Evolutionary conservation across 2,329 filamentous ascomycete genomes (phyloP).

Genomic region (Pestalotiopsis sp.): DNA sequence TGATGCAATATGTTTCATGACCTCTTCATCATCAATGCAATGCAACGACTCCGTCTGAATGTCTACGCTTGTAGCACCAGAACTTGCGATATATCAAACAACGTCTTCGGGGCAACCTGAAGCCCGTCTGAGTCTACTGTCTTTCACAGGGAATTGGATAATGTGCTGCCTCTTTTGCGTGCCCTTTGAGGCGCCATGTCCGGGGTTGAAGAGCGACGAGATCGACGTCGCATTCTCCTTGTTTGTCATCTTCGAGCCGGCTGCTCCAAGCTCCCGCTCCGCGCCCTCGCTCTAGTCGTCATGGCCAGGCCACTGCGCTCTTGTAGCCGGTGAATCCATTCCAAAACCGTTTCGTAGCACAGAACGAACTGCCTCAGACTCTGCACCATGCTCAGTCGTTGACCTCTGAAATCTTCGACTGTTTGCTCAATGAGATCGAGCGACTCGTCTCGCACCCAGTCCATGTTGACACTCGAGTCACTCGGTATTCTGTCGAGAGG

Average conservation of each 20-base stretch:
- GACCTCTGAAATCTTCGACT: conserved; percentile 86
- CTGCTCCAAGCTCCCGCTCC: conserved; percentile 35
- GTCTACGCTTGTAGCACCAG: neutral
- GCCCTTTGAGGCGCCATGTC: neutral
- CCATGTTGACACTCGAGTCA: conserved; percentile 43
- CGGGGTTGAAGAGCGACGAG: neutral
- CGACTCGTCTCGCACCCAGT: conserved; percentile 71
- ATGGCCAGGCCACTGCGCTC: conserved; percentile 29
- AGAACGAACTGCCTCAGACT: conserved; percentile 91
- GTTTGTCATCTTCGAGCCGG: conserved; percentile 15
- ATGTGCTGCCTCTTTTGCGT: neutral
- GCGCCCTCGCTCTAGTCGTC: conserved; percentile 27
- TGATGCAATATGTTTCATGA: conserved; percentile 2
- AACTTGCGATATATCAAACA: neutral
- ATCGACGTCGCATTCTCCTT: neutral
- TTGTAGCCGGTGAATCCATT: conserved; percentile 71
- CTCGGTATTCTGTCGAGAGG: neutral
- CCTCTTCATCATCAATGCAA: neutral
- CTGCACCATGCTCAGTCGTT: conserved; percentile 95
- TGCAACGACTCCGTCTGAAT: neutral
- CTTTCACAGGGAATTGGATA: neutral
- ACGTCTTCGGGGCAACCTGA: neutral
- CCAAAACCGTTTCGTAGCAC: conserved; percentile 92
- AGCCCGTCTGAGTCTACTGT: neutral
- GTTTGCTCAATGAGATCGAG: conserved; percentile 83